Evolutionary conservation across 768 basidiomycete genomes (phyloP), one percentile per base, ranked within the genome.

Genomic region (Lactifluus pinguis): DNA sequence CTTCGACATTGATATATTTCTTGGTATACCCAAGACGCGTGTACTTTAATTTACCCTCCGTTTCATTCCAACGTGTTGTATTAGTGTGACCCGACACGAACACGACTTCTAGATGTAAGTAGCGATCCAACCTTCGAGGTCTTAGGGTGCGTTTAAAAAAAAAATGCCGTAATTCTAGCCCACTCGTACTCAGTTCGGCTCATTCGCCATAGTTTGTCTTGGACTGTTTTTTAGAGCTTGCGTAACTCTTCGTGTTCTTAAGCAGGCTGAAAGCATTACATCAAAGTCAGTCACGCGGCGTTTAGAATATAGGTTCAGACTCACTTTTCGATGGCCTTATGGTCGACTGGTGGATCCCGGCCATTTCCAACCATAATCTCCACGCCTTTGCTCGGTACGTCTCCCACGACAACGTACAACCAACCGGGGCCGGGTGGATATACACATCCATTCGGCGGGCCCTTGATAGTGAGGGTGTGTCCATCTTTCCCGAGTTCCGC

Each of bases 351-450:
- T 13, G 89, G 89, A 11, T 76, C 75, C 56, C 72, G 67, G 11
- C 89, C 89, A 63, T 80, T 76, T 2, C 90, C 90, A 19, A 92
- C 73, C 80, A 90, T 83, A 1, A 88, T 72, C 69, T 80, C 81
- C 63, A 74, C 70, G 2, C 83, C 87, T 42, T 72, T 71, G 66
- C 87, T 88, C 1, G 89, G 85, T 8, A 87, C 72, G n/a, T 77
- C 86, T 57, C 83, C 76, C 3, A 78, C 79, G 21, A 91, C 74
- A n/a, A 90, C 67, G 64, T 80, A 86, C 13, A 92, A 63, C 82
- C 84, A 92, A 13, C 81, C 90, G 2, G 91, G 89, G 5, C 90
- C 90, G 50, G 90, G 90, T 9, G 91, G 87, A 62, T 91, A 91
- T 15, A 91, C 69, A 54, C 74, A 75, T 1, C 77, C 77, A 66